These are phyloP conservation scores for Leptographium flavum DNA, from an alignment of 2,329 filamentous ascomycete genomes.

Conservation along the genomic window DNA sequence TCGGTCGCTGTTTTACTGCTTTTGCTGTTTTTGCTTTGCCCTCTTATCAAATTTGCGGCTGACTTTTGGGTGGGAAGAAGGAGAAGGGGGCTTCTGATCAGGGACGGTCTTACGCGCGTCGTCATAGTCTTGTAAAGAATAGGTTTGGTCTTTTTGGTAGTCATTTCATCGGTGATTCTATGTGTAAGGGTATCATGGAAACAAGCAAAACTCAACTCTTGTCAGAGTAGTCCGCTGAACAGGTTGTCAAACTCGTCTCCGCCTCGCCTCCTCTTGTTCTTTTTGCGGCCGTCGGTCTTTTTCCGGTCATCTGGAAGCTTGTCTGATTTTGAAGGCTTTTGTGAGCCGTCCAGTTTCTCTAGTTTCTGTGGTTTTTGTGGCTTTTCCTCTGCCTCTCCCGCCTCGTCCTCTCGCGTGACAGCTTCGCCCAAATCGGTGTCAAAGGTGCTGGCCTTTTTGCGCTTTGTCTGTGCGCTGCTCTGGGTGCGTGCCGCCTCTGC, in stretches of 20 bases:
- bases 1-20: background rate
- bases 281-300: constrained; percentile 6
- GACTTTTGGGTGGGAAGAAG: background rate
- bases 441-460: background rate
- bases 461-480: background rate
- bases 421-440: constrained; percentile 10
- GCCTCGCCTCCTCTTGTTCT: constrained; percentile 16
- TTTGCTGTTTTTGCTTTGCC: background rate
- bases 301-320: too few relatives aligned
- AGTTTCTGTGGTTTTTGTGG: background rate
- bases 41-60: too few relatives aligned
- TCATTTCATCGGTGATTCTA: background rate
- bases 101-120: background rate
- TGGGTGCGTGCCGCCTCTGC: background rate
- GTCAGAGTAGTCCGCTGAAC: constrained; percentile 44
- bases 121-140: constrained; percentile 2
- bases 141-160: background rate
- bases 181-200: background rate
- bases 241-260: constrained; percentile 54
- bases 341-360: too few relatives aligned
- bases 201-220: background rate
- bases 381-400: constrained; percentile 17
- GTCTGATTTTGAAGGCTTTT: too few relatives aligned
- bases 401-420: constrained; percentile 6
- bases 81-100: background rate